Percentiles rank a stretch among this genome's conserved stretches.
Evolutionary conservation across 73 alveolate genomes (phyloP).

Genomic region (Uronychia binucleata): DNA sequence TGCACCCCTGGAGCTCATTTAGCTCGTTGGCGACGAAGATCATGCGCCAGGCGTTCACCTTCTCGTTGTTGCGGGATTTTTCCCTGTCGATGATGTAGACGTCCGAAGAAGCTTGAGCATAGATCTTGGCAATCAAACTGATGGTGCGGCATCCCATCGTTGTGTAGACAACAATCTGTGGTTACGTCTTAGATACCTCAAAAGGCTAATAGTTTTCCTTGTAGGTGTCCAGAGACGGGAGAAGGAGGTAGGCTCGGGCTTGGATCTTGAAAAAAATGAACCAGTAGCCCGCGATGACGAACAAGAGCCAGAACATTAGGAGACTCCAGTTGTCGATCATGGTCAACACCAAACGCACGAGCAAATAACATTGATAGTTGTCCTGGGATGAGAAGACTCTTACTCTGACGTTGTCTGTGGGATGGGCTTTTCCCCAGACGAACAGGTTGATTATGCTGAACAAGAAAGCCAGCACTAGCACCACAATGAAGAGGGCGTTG

Average conservation of each 20-base stretch:
- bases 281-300: slow-evolving; percentile 86
- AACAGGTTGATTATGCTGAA: not conserved
- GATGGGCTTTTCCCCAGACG: slow-evolving; percentile 20
- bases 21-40: slow-evolving; percentile 93
- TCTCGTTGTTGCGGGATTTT: slow-evolving; percentile 53
- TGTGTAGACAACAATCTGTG: slow-evolving; percentile 66
- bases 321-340: slow-evolving; percentile 77
- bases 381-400: not conserved
- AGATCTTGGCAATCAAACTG: slow-evolving; percentile 66
- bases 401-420: not conserved
- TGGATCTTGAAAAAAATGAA: slow-evolving; percentile 87
- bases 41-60: slow-evolving; percentile 92
- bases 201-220: slow-evolving; percentile 71
- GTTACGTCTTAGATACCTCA: slow-evolving; percentile 3
- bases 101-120: slow-evolving; percentile 74
- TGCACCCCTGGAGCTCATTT: slow-evolving; percentile 77
- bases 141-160: slow-evolving; percentile 72
- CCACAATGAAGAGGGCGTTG: not conserved
- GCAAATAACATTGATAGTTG: not conserved
- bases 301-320: slow-evolving; percentile 83
- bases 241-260: slow-evolving; percentile 78
- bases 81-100: slow-evolving; percentile 96
- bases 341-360: slow-evolving; percentile 51
- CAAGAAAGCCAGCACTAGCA: not conserved
- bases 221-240: slow-evolving; percentile 67